phyloP scores from a whole-genome alignment of 179 eudicot genomes.

The Dionaea muscipula region DNA sequence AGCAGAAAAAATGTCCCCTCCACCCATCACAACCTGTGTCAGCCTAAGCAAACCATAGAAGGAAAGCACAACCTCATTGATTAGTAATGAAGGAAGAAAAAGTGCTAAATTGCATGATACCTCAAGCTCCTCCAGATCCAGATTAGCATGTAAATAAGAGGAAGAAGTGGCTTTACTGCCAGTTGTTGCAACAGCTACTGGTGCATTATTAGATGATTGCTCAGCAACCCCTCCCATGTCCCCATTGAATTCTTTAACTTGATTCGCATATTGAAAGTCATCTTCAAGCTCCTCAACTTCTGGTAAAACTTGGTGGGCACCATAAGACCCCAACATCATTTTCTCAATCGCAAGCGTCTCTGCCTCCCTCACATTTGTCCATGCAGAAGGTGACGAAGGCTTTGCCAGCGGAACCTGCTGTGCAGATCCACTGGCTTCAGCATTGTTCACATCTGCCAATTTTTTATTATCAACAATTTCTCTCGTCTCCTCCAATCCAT shows the following conservation, averaged over 20 bases:
- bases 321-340: slow-evolving; percentile 46
- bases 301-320: slow-evolving; percentile 23
- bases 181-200: slow-evolving; percentile 14
- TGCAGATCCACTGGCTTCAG: slow-evolving; percentile 16
- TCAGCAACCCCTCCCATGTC: slow-evolving; percentile 16
- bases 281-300: slow-evolving; percentile 47
- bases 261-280: slow-evolving; percentile 21
- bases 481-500: slow-evolving; percentile 12
- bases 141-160: slow-evolving; percentile 21
- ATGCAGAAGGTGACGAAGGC: slow-evolving; percentile 16
- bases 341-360: slow-evolving; percentile 45
- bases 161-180: slow-evolving; percentile 16
- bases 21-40: no score
- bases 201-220: slow-evolving; percentile 16
- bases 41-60: background rate
- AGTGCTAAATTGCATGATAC: slow-evolving; percentile 19
- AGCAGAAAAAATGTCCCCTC: no score
- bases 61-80: background rate
- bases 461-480: slow-evolving; percentile 13
- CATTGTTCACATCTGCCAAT: slow-evolving; percentile 7
- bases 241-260: slow-evolving; percentile 15
- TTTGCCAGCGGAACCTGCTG: slow-evolving; percentile 8
- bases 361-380: slow-evolving; percentile 30
- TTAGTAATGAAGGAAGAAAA: background rate
- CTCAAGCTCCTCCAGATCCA: slow-evolving; percentile 72